A percentile compares a stretch with the other conserved stretches of the same genome.
Conservation (phyloP, 1,284 basidiomycete species). For the Termitomyces sp. region DNA sequence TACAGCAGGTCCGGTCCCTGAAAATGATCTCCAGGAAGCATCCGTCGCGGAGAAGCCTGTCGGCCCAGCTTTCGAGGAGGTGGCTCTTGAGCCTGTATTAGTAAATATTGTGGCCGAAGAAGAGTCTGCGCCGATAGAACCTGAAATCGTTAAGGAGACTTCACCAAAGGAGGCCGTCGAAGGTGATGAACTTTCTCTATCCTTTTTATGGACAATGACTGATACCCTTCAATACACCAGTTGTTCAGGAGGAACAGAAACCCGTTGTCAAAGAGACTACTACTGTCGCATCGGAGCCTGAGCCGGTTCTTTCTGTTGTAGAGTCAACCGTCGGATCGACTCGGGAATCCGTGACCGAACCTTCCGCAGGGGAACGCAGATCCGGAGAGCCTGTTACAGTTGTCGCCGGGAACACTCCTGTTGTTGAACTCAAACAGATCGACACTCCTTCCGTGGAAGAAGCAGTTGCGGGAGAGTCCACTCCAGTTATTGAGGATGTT, state of each 20-base stretch:
- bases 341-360: background rate
- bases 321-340: background rate
- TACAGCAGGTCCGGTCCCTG: background rate
- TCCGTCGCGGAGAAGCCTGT: background rate
- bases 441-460: background rate
- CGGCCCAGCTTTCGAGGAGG: background rate
- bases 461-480: background rate
- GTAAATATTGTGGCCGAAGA: background rate
- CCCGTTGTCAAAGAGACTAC: too few relatives aligned
- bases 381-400: background rate
- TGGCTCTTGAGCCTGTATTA: too few relatives aligned
- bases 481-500: background rate
- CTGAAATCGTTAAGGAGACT: background rate
- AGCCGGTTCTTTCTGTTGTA: background rate
- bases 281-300: background rate
- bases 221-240: background rate
- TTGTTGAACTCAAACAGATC: background rate
- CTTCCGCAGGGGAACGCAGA: background rate
- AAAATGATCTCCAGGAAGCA: background rate
- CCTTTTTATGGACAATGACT: background rate
- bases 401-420: background rate
- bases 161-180: background rate
- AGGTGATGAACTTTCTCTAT: background rate
- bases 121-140: background rate
- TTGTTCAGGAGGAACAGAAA: background rate